Conservation (phyloP, 495 filamentous ascomycete species). For the Xeromyces bisporus region DNA sequence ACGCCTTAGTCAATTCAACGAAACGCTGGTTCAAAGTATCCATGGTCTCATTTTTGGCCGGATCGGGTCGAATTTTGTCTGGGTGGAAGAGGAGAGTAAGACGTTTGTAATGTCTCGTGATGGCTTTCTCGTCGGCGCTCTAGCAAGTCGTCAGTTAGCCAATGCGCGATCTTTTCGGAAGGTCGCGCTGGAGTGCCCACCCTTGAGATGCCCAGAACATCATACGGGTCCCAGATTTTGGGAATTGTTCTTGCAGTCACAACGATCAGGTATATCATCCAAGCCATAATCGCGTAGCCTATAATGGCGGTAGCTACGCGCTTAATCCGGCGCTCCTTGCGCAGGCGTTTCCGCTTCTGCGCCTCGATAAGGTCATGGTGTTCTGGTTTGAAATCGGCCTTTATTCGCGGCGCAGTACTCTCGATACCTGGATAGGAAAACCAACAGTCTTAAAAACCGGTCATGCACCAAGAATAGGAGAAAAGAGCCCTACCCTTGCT, state of each 20-base stretch:
- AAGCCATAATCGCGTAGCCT: constrained; percentile 74
- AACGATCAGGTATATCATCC: constrained; percentile 81
- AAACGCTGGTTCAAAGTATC: constrained; percentile 74
- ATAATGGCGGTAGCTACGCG: constrained; percentile 55
- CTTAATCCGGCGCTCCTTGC: constrained; percentile 80
- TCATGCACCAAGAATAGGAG: neutral
- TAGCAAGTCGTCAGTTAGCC: constrained; percentile 10
- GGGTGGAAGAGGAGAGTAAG: constrained; percentile 80
- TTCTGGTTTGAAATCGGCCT: constrained; percentile 62
- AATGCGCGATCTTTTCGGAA: neutral
- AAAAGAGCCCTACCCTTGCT: constrained; percentile 38
- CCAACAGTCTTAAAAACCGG: no score
- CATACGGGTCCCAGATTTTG: constrained; percentile 92
- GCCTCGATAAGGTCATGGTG: constrained; percentile 70
- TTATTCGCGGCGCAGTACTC: constrained; percentile 49
- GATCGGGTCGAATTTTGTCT: constrained; percentile 72
- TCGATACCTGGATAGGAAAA: constrained; percentile 35
- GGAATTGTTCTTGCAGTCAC: constrained; percentile 53
- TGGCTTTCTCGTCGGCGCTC: constrained; percentile 73
- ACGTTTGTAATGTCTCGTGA: constrained; percentile 74
- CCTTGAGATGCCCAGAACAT: constrained; percentile 71
- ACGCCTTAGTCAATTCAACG: constrained; percentile 90
- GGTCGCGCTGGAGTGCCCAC: constrained; percentile 24
- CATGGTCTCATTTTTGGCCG: constrained; percentile 72
- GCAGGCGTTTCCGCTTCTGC: constrained; percentile 74